phyloP scores from a whole-genome alignment of 2,329 filamentous ascomycete genomes.

The Chaetomiaceae sp. region DNA sequence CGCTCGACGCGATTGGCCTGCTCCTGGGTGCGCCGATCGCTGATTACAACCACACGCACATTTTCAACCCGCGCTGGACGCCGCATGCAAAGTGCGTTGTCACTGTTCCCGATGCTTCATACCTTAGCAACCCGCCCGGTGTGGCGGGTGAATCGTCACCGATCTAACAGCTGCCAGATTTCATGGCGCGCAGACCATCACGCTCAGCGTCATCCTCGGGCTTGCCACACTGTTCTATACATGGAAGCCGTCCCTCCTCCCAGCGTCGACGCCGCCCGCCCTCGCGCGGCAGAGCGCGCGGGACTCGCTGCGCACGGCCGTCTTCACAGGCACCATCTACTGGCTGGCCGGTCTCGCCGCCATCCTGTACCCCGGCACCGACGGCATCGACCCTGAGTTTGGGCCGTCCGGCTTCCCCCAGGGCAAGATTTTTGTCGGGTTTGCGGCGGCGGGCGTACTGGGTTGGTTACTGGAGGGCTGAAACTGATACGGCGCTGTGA shows the following conservation, averaged over 20 bases:
- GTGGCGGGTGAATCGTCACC: no score
- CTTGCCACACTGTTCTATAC: slow-evolving; percentile 36
- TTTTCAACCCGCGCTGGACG: slow-evolving; percentile 40
- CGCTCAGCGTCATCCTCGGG: slow-evolving; percentile 35
- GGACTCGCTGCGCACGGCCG: slow-evolving; percentile 30
- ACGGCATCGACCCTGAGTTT: slow-evolving; percentile 39
- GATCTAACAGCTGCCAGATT: slow-evolving; percentile 6
- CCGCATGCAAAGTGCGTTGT: slow-evolving; percentile 38
- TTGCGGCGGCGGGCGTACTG: slow-evolving; percentile 17
- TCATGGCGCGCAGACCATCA: slow-evolving; percentile 19
- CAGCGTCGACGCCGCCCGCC: not conserved
- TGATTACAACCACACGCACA: slow-evolving; percentile 37
- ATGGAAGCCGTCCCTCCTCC: slow-evolving; percentile 27
- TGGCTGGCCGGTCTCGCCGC: slow-evolving; percentile 36
- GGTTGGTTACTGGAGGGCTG: slow-evolving; percentile 11
- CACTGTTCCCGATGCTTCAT: not conserved
- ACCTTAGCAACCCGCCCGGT: not conserved
- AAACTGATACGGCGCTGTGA: not conserved
- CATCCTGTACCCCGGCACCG: slow-evolving; percentile 33
- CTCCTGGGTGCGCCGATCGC: slow-evolving; percentile 34
- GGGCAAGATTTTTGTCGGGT: slow-evolving; percentile 26
- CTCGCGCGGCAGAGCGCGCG: slow-evolving; percentile 16
- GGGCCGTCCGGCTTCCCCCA: slow-evolving; percentile 39
- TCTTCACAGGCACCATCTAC: slow-evolving; percentile 36
- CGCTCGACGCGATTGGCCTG: slow-evolving; percentile 33